Conservation (phyloP, 805 yeast genomes). For the Teunomyces lycoperdinae region DNA sequence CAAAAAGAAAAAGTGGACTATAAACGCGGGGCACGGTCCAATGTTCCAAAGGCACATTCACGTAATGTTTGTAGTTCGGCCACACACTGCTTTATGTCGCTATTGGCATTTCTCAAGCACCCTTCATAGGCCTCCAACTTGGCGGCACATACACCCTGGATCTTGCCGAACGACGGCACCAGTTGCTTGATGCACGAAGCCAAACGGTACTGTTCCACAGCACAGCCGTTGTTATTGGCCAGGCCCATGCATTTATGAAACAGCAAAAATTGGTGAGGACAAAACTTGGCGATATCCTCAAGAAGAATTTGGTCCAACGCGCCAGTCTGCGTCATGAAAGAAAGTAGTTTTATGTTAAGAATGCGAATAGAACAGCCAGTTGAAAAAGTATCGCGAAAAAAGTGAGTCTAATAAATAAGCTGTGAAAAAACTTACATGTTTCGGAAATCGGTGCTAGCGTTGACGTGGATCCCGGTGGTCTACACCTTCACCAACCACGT, state of each 20-base stretch:
- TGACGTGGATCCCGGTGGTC: constrained; percentile 76
- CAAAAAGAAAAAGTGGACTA: not conserved
- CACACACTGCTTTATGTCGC: constrained; percentile 49
- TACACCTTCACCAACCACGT: constrained; percentile 68
- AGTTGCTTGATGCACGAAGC: constrained; percentile 59
- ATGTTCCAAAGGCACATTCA: constrained; percentile 53
- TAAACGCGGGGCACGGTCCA: constrained; percentile 14
- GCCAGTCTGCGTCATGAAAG: not conserved
- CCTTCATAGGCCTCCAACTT: constrained; percentile 61
- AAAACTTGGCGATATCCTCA: constrained; percentile 72
- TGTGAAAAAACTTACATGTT: constrained; percentile 6
- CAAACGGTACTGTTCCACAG: constrained; percentile 52
- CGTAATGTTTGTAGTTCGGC: constrained; percentile 55
- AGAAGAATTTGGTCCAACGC: constrained; percentile 66
- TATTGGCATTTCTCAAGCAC: constrained; percentile 52
- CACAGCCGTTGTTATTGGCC: constrained; percentile 52
- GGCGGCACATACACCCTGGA: constrained; percentile 58
- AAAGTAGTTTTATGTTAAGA: too few relatives aligned
- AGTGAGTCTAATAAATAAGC: not conserved
- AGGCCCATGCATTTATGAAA: constrained; percentile 71
- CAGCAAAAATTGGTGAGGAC: constrained; percentile 69
- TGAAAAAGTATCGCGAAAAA: too few relatives aligned
- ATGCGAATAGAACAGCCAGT: too few relatives aligned
- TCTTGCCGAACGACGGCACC: constrained; percentile 72
- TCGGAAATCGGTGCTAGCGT: constrained; percentile 25